These are phyloP conservation scores for Hyaloperonospora arabidopsidis DNA, from an alignment of 352 stramenopile species.

Conservation along the genomic window DNA sequence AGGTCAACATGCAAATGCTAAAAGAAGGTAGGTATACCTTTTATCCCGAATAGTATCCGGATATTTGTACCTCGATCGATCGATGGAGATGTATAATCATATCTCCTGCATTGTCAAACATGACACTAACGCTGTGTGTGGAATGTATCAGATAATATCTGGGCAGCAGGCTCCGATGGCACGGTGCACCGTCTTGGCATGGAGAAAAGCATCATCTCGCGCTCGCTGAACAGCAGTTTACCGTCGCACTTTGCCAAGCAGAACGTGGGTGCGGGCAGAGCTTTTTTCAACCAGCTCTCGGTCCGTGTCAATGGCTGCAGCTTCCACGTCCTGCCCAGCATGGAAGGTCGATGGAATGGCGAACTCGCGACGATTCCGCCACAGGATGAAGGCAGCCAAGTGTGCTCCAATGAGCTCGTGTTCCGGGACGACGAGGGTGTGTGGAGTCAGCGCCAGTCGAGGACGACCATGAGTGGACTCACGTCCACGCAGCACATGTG, in stretches of 20 bases:
- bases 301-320: conserved; percentile 80
- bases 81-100: too few relatives aligned
- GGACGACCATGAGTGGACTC: conserved; percentile 79
- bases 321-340: conserved; percentile 78
- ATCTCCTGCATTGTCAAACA: too few relatives aligned
- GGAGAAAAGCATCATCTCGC: conserved; percentile 78
- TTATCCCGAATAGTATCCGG: too few relatives aligned
- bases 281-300: conserved; percentile 85
- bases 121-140: neutral
- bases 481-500: conserved; percentile 84
- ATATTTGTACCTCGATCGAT: too few relatives aligned
- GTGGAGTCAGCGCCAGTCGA: conserved; percentile 80
- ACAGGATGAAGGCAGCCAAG: conserved; percentile 74
- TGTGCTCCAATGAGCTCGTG: conserved; percentile 79
- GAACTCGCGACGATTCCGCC: conserved; percentile 62
- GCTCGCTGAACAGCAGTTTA: conserved; percentile 39
- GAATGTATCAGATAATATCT: conserved; percentile 59
- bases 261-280: conserved; percentile 40
- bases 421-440: conserved; percentile 82
- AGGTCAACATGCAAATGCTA: conserved; percentile 71
- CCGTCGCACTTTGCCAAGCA: conserved; percentile 51
- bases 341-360: conserved; percentile 84
- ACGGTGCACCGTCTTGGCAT: conserved; percentile 75
- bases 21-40: conserved; percentile 45
- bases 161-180: conserved; percentile 63